phyloP scores from a whole-genome alignment of 257 asterid species.

The Solanum gracilifrons region DNA sequence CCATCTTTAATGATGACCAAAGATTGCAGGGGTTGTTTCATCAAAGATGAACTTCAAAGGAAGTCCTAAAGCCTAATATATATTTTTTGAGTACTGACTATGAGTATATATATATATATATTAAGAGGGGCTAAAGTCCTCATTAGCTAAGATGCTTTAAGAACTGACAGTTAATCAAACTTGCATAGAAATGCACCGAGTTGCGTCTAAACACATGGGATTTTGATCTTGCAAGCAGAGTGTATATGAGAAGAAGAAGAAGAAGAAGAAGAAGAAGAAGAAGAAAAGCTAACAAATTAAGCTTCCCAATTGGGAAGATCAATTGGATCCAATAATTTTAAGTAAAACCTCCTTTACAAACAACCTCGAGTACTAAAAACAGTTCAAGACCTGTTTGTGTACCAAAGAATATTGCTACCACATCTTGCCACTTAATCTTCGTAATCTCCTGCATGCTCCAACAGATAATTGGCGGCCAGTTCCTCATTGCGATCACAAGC shows the following conservation, averaged over 20 bases:
- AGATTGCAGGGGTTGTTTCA: background rate
- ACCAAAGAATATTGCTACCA: background rate
- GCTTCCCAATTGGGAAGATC: background rate
- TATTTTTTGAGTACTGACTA: background rate
- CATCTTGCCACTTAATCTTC: constrained; percentile 36
- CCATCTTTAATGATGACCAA: background rate
- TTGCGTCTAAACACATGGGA: background rate
- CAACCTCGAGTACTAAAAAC: background rate
- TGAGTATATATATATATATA: background rate
- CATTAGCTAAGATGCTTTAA: background rate
- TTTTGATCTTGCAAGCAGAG: background rate
- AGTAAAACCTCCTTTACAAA: background rate
- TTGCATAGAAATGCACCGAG: background rate
- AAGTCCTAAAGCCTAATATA: background rate
- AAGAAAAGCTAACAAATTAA: background rate
- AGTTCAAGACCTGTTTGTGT: background rate
- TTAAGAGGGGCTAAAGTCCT: background rate
- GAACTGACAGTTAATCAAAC: background rate
- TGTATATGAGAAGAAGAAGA: background rate
- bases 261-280: background rate
- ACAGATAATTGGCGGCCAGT: constrained; percentile 68
- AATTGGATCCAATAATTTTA: background rate
- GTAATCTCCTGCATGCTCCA: constrained; percentile 79
- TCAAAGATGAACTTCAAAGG: background rate
- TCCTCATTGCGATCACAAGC: constrained; percentile 97